These are phyloP conservation scores for Rhodomyrtus tomentosa DNA, from an alignment of 345 rosid species.

Conservation along the genomic window DNA sequence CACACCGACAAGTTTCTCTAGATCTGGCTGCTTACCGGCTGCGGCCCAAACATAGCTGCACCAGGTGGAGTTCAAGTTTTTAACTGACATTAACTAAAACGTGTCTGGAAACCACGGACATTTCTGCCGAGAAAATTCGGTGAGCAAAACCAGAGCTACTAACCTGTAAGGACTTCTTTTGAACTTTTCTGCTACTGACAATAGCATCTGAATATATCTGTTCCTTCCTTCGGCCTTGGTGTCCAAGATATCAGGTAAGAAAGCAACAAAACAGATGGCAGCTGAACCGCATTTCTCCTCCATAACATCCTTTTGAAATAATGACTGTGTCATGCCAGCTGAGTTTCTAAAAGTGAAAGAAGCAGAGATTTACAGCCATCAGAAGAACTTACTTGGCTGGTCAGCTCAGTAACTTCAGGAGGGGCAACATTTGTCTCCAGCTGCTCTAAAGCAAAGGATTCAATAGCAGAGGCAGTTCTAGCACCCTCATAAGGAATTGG, in stretches of 20 bases:
- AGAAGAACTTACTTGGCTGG: slow-evolving; percentile 46
- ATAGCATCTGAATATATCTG: slow-evolving; percentile 54
- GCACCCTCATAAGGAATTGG: slow-evolving; percentile 83
- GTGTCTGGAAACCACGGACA: not conserved
- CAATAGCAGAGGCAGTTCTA: slow-evolving; percentile 82
- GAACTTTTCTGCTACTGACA: slow-evolving; percentile 81
- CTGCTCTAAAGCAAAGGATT: slow-evolving; percentile 78
- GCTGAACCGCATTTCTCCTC: slow-evolving; percentile 88
- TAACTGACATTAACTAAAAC: not conserved
- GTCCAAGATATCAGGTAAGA: slow-evolving; percentile 94
- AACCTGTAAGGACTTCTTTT: slow-evolving; percentile 85
- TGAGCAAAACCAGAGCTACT: not conserved
- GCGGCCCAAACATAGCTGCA: slow-evolving; percentile 92
- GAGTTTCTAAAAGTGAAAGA: not conserved
- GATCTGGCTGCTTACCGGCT: slow-evolving; percentile 85
- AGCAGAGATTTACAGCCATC: not conserved
- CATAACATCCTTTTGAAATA: slow-evolving; percentile 46
- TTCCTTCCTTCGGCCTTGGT: slow-evolving; percentile 96
- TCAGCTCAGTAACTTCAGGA: slow-evolving; percentile 79
- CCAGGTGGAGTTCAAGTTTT: not conserved
- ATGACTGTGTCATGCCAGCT: not conserved
- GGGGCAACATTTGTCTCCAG: slow-evolving; percentile 80
- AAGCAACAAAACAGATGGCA: slow-evolving; percentile 89
- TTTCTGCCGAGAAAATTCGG: not conserved
- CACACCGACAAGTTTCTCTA: slow-evolving; percentile 69